A percentile compares a stretch with the other conserved stretches of the same genome.
Evolutionary conservation across 2,329 filamentous ascomycete genomes (phyloP).

Genomic region (Verticillium isaacii): DNA sequence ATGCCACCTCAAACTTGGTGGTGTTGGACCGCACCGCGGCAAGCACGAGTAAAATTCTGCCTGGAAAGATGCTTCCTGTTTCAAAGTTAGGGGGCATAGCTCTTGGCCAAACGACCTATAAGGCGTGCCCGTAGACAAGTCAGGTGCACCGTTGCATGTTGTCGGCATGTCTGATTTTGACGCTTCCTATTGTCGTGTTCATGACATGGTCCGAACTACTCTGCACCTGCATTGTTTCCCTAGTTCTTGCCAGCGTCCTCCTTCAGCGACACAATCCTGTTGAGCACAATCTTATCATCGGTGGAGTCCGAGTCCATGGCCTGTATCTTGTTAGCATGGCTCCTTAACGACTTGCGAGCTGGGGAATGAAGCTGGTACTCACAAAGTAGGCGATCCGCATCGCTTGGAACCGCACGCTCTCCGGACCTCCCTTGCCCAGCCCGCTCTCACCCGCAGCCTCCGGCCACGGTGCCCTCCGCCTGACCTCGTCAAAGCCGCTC

Average conservation of each 20-base stretch:
- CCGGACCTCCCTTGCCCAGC: conserved; percentile 57
- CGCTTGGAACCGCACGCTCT: conserved; percentile 84
- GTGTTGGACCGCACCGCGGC: too few species aligned
- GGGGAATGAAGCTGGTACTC: conserved; percentile 21
- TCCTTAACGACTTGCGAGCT: background rate
- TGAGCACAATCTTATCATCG: conserved; percentile 77
- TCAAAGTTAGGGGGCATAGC: too few species aligned
- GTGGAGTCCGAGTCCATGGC: conserved; percentile 74
- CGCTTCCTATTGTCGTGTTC: background rate
- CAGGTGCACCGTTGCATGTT: too few species aligned
- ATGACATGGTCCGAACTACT: background rate
- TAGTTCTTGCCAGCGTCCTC: conserved; percentile 69
- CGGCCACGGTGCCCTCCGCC: conserved; percentile 72
- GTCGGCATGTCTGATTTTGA: background rate
- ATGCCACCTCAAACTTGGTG: too few species aligned
- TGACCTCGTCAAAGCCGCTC: conserved; percentile 75
- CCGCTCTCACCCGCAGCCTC: conserved; percentile 68
- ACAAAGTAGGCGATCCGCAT: conserved; percentile 84
- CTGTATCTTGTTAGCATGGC: conserved; percentile 26
- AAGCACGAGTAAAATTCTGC: too few species aligned
- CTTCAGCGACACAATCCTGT: conserved; percentile 88
- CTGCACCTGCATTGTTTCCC: background rate
- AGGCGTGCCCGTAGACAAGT: too few species aligned
- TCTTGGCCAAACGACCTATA: too few species aligned
- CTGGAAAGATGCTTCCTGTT: too few species aligned